A percentile compares a stretch with the other conserved stretches of the same genome.
Conservation (phyloP, 2,329 filamentous ascomycete genomes). For the Stemphylium beticola region DNA sequence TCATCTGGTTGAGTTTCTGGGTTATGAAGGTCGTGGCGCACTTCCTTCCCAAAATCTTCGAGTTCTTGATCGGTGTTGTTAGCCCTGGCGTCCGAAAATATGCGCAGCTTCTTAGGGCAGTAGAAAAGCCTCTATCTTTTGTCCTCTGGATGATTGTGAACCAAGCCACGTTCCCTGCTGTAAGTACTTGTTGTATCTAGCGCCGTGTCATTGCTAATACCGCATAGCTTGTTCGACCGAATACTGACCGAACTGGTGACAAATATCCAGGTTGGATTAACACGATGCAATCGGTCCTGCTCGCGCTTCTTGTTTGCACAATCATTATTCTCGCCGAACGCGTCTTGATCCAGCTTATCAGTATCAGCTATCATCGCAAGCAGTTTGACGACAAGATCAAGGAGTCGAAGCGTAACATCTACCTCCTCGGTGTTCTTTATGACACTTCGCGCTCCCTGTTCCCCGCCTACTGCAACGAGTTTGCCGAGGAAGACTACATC, state of each 20-base stretch:
- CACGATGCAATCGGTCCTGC: constrained; percentile 68
- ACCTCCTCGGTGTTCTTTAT: constrained; percentile 82
- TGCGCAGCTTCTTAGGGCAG: constrained; percentile 61
- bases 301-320: constrained; percentile 70
- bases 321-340: constrained; percentile 79
- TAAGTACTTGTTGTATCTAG: not conserved
- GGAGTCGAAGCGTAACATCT: constrained; percentile 85
- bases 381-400: constrained; percentile 84
- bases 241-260: constrained; percentile 15
- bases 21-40: constrained; percentile 65
- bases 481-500: constrained; percentile 87
- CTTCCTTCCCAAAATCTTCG: constrained; percentile 65
- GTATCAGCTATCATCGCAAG: constrained; percentile 83
- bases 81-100: constrained; percentile 70
- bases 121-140: constrained; percentile 67
- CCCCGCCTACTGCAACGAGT: constrained; percentile 90
- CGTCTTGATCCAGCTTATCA: constrained; percentile 79
- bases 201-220: not conserved
- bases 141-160: constrained; percentile 66
- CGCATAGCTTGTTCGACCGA: constrained; percentile 15
- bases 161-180: constrained; percentile 64
- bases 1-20: constrained; percentile 70
- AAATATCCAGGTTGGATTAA: constrained; percentile 55
- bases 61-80: constrained; percentile 66
- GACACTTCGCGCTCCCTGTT: constrained; percentile 89